phyloP scores from a whole-genome alignment of 139 green algal species.

The Closterium sp. region DNA sequence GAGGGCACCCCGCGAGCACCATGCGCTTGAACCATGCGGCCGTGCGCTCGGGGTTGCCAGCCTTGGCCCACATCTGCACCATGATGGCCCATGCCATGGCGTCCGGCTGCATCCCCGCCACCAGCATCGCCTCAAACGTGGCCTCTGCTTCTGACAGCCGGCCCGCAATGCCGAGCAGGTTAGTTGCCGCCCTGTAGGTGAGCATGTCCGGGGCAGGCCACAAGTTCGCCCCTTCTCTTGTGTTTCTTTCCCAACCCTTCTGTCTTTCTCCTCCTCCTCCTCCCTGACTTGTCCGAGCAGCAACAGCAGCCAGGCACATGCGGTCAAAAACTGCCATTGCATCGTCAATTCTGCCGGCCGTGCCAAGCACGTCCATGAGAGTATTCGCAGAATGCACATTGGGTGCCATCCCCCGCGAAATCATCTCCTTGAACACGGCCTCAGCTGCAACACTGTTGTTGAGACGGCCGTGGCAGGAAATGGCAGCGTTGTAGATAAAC shows the following conservation, averaged over 20 bases:
- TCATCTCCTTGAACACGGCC: too few relatives aligned
- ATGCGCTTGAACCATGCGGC: constrained; percentile 23
- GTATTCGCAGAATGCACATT: background rate
- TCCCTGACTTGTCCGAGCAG: too few relatives aligned
- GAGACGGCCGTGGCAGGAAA: too few relatives aligned
- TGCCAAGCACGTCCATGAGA: constrained; percentile 15
- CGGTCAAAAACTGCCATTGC: background rate
- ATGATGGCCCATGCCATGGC: constrained; percentile 16
- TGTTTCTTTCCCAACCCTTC: too few relatives aligned
- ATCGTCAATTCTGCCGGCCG: constrained; percentile 12
- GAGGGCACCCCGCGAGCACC: background rate
- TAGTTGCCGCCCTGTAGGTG: background rate
- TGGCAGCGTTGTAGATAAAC: too few relatives aligned
- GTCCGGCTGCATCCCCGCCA: constrained; percentile 13
- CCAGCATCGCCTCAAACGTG: constrained; percentile 30
- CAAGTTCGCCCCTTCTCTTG: background rate
- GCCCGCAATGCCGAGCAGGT: constrained; percentile 3
- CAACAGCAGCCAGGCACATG: background rate
- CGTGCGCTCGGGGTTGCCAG: background rate
- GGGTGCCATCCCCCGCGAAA: too few relatives aligned
- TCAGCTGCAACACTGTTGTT: too few relatives aligned
- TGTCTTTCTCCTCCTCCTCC: too few relatives aligned
- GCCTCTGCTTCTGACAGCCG: background rate
- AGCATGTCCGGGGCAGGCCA: background rate
- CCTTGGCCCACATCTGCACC: constrained; percentile 19